Evolutionary conservation across 2,329 filamentous ascomycete genomes (phyloP), one percentile per base, ranked within the genome.

Genomic region (Fusarium xylarioides): DNA sequence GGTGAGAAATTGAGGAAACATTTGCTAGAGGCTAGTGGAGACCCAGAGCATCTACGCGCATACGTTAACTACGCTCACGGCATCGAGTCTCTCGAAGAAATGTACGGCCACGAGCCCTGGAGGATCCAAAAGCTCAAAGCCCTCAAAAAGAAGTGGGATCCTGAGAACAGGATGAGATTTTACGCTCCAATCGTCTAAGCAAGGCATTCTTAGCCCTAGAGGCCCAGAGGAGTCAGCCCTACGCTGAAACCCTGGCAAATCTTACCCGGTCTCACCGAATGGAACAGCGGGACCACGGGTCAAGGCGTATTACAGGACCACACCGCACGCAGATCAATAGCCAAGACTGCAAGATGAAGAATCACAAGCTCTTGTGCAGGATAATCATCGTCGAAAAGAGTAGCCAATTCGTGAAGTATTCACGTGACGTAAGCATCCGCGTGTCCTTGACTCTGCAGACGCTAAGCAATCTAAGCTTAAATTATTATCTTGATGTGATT

Each of bases 61-160:
- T 74, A 74, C 26, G 72, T 74, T 4, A 74, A 74, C 23, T 74
- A 74, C 30, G 69, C 73, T 4, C 72, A 73, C 40, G 73, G 73
- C 2, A 28, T 54, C 19, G 73, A 74, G 38, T 44, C 57, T 0
- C 28, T 70, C 9, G 63, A 65, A 12, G 42, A 50, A 11, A 61
- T 73, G 5, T 75, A 75, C 2, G 72, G 66, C 4, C 34, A 69
- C 16, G 72, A 73, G 2, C 15, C 57, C 7, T 71, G 86, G 85
- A 81, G 86, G 18, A 76, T 85, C 71, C 76, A 83, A 56, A 84
- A 80, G 62, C 77, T 89, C 71, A 80, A 75, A 68, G 68, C 70
- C 12, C 71, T 88, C 63, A 88, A 88, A 80, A 70, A 77, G 42
- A 82, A 82, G 70, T 87, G 85, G 71, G 86, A 88, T 73, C 85